Conservation (phyloP, 2,329 filamentous ascomycete species). For the Clarireedia hainanense region DNA sequence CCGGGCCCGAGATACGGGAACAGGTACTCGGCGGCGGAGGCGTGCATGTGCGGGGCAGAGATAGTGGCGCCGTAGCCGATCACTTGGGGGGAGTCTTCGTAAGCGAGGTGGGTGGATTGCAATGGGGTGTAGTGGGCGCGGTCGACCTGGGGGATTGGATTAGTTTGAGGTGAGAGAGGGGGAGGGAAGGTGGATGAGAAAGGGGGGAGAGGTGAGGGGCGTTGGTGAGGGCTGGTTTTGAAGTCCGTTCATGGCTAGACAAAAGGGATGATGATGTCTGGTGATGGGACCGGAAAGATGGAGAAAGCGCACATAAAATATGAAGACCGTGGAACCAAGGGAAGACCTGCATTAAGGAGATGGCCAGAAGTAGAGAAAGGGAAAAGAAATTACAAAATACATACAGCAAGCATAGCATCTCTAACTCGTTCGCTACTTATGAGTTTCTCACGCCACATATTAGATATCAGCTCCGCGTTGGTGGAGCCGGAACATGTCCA, state of each 20-base stretch:
- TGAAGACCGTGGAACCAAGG: no score
- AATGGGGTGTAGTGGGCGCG: slow-evolving; percentile 74
- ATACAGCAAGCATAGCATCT: slow-evolving; percentile 69
- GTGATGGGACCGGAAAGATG: neutral
- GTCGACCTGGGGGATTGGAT: slow-evolving; percentile 56
- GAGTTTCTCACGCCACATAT: slow-evolving; percentile 63
- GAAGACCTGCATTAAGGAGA: neutral
- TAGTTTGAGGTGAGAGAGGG: neutral
- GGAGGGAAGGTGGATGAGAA: neutral
- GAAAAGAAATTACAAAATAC: slow-evolving; percentile 8
- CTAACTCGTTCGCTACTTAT: slow-evolving; percentile 67
- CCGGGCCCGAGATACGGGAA: slow-evolving; percentile 46
- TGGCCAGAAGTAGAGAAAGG: neutral
- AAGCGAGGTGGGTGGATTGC: slow-evolving; percentile 50
- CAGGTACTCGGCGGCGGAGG: slow-evolving; percentile 54
- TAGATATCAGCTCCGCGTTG: slow-evolving; percentile 70
- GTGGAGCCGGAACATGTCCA: slow-evolving; percentile 75
- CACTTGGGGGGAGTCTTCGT: slow-evolving; percentile 62
- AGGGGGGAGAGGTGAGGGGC: neutral
- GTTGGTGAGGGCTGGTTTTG: no score
- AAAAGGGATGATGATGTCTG: no score
- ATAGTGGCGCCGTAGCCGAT: slow-evolving; percentile 65
- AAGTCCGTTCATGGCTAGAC: no score
- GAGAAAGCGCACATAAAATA: slow-evolving; percentile 1
- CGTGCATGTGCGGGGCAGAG: slow-evolving; percentile 68